A percentile compares a stretch with the other conserved stretches of the same genome.
phyloP scores from a whole-genome alignment of 1,284 basidiomycete genomes.

The Leccinum fallax region DNA sequence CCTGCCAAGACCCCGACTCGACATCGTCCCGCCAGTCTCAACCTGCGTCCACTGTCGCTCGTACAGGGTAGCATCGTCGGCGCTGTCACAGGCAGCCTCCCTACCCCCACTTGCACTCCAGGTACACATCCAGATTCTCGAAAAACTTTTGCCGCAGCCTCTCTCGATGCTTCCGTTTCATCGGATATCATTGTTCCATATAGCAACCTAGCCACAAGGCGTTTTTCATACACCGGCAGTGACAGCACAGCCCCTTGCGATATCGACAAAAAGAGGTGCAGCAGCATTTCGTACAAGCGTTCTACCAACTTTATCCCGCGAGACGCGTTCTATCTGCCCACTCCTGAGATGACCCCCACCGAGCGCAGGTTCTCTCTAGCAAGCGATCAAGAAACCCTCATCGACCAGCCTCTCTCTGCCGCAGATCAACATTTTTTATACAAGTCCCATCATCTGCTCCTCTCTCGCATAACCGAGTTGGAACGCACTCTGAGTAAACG shows the following conservation, averaged over 20 bases:
- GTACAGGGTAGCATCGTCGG: slow-evolving; percentile 50
- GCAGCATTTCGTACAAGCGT: slow-evolving; percentile 74
- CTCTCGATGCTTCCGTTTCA: slow-evolving; percentile 33
- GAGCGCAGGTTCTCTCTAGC: slow-evolving; percentile 46
- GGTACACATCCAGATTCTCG: slow-evolving; percentile 45
- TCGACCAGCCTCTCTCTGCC: slow-evolving; percentile 53
- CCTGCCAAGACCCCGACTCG: slow-evolving; percentile 43
- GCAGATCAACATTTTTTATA: slow-evolving; percentile 82
- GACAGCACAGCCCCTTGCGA: slow-evolving; percentile 12
- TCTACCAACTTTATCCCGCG: slow-evolving; percentile 44
- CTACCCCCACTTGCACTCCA: slow-evolving; percentile 58
- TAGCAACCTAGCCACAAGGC: slow-evolving; percentile 15
- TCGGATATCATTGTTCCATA: slow-evolving; percentile 29
- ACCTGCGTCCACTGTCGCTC: slow-evolving; percentile 70
- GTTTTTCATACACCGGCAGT: slow-evolving; percentile 22
- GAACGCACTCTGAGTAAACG: slow-evolving; percentile 65
- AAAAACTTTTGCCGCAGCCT: slow-evolving; percentile 51
- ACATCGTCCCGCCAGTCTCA: slow-evolving; percentile 63
- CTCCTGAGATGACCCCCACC: slow-evolving; percentile 73
- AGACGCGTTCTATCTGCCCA: slow-evolving; percentile 55
- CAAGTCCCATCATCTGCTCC: slow-evolving; percentile 76
- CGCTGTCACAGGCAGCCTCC: slow-evolving; percentile 43
- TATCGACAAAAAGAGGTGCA: slow-evolving; percentile 41
- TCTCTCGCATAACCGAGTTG: slow-evolving; percentile 76
- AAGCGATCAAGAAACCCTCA: slow-evolving; percentile 40